Evolutionary conservation across 176 grass and related monocot genomes (phyloP), one percentile per base, ranked within the genome.

Genomic region (Echinochloa phyllopogon): DNA sequence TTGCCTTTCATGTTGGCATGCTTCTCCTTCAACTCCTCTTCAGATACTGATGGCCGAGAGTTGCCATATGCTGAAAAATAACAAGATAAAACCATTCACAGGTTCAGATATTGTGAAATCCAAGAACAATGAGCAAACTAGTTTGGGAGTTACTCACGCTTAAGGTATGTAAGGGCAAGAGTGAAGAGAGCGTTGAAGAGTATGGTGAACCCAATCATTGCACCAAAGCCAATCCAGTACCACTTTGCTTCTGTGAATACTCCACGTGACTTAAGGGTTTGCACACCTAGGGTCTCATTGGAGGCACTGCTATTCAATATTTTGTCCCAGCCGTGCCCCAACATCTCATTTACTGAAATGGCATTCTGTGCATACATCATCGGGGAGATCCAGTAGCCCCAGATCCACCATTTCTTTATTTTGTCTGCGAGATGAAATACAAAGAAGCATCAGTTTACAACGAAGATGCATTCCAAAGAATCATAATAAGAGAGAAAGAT

Each of bases 321-420:
- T 70, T 96, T 94, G 66, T 84, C 77, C 96, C 96, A 99, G 56
- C 91, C 95, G 75, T 92, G 79, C 18, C 96, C 93, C 5, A 98
- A 36, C 59, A 95, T 89, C 53, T 98, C 96, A 58, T 98, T 98
- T 17, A 87, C 83, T 63, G 96, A 85, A 17, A 98, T 85, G 15
- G 89, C 89, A 84, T 95, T 98, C 85, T 98, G 96, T 8, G 91
- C 87, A 39, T 95, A 98, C 91, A 90, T 98, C 74, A 98, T 29
- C 16, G 96, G 96, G 56, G 96, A 95, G 84, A 98, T 89, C 96
- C 96, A 98, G 85, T 95, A 98, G 47, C 93, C 96, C 96, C 96
- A 98, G 24, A 94, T 98, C 93, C 96, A 98, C 96, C 96, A 98
- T 90, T 94, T 93, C 80, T 94, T 95, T 39, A 98, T 85, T 62